Evolutionary conservation across 805 yeast species (phyloP), one percentile per base, ranked within the genome.

Genomic region (Suhomyces canberraensis): DNA sequence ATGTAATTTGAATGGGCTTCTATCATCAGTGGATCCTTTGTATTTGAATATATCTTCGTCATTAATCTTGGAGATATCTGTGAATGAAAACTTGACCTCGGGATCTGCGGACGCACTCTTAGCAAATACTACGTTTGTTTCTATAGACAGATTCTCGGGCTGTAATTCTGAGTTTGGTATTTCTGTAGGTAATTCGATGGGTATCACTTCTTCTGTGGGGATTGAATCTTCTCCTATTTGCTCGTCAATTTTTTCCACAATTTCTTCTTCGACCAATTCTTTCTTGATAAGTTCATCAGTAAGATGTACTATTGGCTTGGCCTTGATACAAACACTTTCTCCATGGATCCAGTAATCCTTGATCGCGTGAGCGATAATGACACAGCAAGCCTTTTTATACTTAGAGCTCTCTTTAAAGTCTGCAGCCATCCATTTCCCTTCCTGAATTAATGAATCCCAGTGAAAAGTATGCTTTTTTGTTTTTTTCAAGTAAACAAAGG

Each of bases 301-400:
- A 7, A 60, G 30, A 34, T 49, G 51, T 13, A 36, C 46, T 15
- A 79, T 70, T 3, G 74, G 69, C 45, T 66, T 73, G 34, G 75
- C 59, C 41, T 72, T 76, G 11, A 87, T 64, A 51, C 95, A 81
- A 15, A 73, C 75, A 6, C 56, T 61, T 52, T 78, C 79, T 0
- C 96, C 96, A 47, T 73, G 76, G 1, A 52, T 66, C 95, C 95
- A 87, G 55, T 79, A 88, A 42, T 86, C 95, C 52, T 66, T 60
- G 2, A 91, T 75, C 0, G 89, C 84, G 41, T 78, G 81, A 0
- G 96, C 84, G 21, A 90, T 63, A 29, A 71, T 67, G 8, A 77
- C 73, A 54, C 93, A 84, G 37, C 82, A 75, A 1, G 88, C 85
- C 40, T 78, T 64, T 54, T 83, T 87, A 53, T 72, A 77, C 52